phyloP scores from a whole-genome alignment of 306 rosid species.

The Benincasa hispida region DNA sequence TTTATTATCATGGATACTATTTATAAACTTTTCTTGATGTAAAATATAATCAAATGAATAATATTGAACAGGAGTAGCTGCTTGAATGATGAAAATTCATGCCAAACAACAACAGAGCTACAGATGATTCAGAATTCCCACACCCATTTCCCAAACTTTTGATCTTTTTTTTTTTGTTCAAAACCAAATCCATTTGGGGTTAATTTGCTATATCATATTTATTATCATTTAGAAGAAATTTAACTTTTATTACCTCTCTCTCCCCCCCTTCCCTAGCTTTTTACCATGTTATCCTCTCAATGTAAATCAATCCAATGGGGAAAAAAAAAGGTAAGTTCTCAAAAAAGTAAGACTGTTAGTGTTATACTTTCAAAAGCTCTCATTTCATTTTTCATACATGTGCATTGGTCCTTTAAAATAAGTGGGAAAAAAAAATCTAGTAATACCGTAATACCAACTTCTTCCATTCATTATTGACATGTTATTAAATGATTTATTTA shows the following conservation, averaged over 20 bases:
- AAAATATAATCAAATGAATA: neutral
- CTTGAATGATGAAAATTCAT: conserved; percentile 48
- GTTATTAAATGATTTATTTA: too few species aligned
- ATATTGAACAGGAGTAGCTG: conserved; percentile 30
- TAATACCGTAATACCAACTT: too few species aligned
- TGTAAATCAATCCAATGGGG: too few species aligned
- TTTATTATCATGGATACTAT: too few species aligned
- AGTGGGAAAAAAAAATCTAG: too few species aligned
- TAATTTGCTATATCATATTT: neutral
- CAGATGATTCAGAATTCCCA: conserved; percentile 62
- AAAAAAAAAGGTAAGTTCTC: too few species aligned
- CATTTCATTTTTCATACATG: too few species aligned
- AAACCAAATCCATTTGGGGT: neutral
- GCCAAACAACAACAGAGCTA: conserved; percentile 71
- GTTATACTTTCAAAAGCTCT: too few species aligned
- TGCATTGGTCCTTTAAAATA: too few species aligned
- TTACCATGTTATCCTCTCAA: too few species aligned
- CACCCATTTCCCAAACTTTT: conserved; percentile 46
- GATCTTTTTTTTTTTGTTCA: neutral
- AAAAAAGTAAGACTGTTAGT: too few species aligned
- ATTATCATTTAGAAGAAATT: neutral
- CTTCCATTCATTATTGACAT: too few species aligned
- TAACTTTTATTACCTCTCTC: neutral
- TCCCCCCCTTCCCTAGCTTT: neutral
- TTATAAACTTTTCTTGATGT: neutral